These are phyloP conservation scores for Fusarium setosum DNA, from an alignment of 2,329 filamentous ascomycete genomes.

Conservation along the genomic window DNA sequence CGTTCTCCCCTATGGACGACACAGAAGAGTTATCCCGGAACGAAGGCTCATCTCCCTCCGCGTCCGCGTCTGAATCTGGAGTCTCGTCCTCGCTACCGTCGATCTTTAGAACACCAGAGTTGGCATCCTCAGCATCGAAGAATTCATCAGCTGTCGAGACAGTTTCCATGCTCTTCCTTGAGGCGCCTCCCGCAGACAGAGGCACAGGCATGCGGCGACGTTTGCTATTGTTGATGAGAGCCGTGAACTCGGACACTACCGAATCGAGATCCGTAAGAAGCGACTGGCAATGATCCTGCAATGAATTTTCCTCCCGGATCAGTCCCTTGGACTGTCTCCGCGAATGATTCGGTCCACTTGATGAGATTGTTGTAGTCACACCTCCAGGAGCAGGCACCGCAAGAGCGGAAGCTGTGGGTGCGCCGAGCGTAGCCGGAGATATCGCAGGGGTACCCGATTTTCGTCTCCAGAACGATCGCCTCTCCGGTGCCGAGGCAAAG, in stretches of 20 bases:
- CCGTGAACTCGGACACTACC: constrained; percentile 85
- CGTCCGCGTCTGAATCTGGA: constrained; percentile 63
- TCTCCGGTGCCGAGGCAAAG: constrained; percentile 58
- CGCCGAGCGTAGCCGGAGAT: constrained; percentile 54
- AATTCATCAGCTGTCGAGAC: constrained; percentile 85
- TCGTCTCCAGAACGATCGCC: constrained; percentile 89
- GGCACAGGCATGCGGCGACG: constrained; percentile 73
- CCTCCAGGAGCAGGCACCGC: constrained; percentile 57
- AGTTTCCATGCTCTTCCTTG: constrained; percentile 81
- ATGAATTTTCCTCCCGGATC: constrained; percentile 68
- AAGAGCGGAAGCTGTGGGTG: constrained; percentile 52
- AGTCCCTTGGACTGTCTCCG: constrained; percentile 52
- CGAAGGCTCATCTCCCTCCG: constrained; percentile 59
- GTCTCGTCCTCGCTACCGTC: constrained; percentile 76
- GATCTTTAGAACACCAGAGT: constrained; percentile 80
- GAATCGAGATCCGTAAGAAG: constrained; percentile 87
- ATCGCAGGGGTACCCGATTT: constrained; percentile 73
- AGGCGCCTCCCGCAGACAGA: constrained; percentile 56
- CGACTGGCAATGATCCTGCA: constrained; percentile 86
- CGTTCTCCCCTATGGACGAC: constrained; percentile 70
- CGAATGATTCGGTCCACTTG: constrained; percentile 47
- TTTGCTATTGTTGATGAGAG: constrained; percentile 82
- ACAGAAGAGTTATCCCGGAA: constrained; percentile 67
- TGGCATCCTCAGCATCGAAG: constrained; percentile 83
- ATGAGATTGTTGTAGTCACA: constrained; percentile 43